Evolutionary conservation across 148 eudicot species (phyloP), one percentile per base, ranked within the genome.

Genomic region (Polygonum maritimum): DNA sequence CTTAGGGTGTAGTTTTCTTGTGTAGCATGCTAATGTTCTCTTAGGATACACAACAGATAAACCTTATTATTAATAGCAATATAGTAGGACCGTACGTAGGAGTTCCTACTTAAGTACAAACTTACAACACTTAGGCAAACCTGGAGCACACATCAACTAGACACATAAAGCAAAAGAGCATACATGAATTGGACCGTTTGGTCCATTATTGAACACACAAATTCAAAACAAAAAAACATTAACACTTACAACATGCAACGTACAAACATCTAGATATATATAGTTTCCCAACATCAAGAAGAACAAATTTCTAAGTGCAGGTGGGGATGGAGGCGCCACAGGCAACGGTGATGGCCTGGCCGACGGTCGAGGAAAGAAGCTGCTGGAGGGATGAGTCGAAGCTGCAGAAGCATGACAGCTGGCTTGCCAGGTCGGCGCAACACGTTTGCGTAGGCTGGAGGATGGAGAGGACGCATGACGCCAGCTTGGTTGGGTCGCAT

Each of bases 191-290:
- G 3, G 63, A 21, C 63, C 31, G 7, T 9, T 57, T 57, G 63
- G 63, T 57, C 63, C 63, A 21, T 57, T 57, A 57, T 57, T 57
- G 63, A 57, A 57, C 63, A 57, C 31, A 57, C 26, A 57, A 57
- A 22, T 57, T 1, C 31, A 57, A 22, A 57, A 0, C n/a, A 57
- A 19, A 39, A 39, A 39, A 5, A 9, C 47, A 44, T 51, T 14
- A 57, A 22, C 31, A 57, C 63, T 57, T 57, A 3, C 10, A 57
- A 57, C 63, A 21, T 55, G 26, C 26, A 55, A 19, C 31, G 63
- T 19, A 57, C 31, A 21, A 44, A 10, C 10, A 6, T 44, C 47
- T 6, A 44, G 47, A 6, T 44, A 41, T 6, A 6, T 44, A 41
- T 6, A 44, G 2, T 44, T 44, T 44, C 47, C 45, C 45, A 26